Conservation (phyloP, 2,329 filamentous ascomycete genomes). For the Huntiella moniliformis region DNA sequence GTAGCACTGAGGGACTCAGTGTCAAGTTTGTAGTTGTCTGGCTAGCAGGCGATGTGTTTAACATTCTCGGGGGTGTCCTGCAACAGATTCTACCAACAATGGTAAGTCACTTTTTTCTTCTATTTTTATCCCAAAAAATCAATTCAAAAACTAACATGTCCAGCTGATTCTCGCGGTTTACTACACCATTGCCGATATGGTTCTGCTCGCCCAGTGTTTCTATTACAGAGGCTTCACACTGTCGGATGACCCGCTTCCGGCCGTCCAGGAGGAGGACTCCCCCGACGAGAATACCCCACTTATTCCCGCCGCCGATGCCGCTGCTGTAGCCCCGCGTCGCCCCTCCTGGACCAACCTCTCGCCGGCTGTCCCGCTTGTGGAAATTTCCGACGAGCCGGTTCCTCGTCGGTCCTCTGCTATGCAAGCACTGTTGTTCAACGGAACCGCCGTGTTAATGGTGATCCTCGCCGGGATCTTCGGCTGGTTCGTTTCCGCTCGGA, state of each 20-base stretch:
- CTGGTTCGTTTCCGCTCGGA: conserved; percentile 53
- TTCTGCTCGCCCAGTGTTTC: conserved; percentile 77
- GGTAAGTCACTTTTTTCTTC: conserved; percentile 26
- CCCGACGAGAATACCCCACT: conserved; percentile 35
- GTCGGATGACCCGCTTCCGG: conserved; percentile 30
- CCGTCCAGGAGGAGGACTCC: conserved; percentile 30
- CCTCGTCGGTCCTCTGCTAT: conserved; percentile 24
- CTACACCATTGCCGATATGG: conserved; percentile 80
- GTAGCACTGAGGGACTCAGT: conserved; percentile 72
- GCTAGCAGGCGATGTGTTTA: conserved; percentile 89
- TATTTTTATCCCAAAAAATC: background rate
- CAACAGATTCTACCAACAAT: conserved; percentile 90
- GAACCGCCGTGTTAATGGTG: conserved; percentile 58
- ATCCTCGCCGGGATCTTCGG: conserved; percentile 66
- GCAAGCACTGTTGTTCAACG: conserved; percentile 53
- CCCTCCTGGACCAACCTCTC: conserved; percentile 48
- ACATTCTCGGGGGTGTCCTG: conserved; percentile 78
- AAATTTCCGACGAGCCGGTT: conserved; percentile 21
- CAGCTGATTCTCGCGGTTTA: conserved; percentile 80
- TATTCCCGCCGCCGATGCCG: conserved; percentile 21
- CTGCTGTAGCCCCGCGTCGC: conserved; percentile 26
- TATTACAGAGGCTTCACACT: conserved; percentile 79
- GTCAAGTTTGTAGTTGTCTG: conserved; percentile 86
- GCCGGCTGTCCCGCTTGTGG: conserved; percentile 61
- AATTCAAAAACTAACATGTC: background rate